Conservation (phyloP, 2,329 filamentous ascomycete genomes). For the Xylariaceae sp. region DNA sequence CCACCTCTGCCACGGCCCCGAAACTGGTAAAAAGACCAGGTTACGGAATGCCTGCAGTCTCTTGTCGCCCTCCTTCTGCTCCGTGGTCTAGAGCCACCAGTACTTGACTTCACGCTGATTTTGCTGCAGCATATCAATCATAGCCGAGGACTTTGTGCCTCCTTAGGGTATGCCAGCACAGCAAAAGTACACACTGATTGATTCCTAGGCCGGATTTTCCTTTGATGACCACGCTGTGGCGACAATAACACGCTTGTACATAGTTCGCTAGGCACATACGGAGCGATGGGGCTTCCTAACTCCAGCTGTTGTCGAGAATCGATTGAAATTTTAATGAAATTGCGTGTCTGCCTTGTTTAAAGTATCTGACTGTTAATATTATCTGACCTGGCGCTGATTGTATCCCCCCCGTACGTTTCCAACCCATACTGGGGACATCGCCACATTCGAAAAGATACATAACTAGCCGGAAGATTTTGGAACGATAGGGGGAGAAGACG, state of each 20-base stretch:
- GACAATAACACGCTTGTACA: constrained; percentile 9
- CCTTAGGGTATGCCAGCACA: constrained; percentile 21
- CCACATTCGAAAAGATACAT: no score
- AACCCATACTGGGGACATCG: no score
- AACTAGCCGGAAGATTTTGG: no score
- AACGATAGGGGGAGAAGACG: no score
- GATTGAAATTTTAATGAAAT: not conserved
- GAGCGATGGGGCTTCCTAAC: constrained; percentile 6
- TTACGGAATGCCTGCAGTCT: constrained; percentile 18
- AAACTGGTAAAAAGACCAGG: constrained; percentile 23
- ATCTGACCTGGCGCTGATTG: no score
- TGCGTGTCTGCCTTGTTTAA: no score
- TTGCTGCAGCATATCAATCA: constrained; percentile 22
- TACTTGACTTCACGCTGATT: constrained; percentile 29
- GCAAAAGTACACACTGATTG: constrained; percentile 13
- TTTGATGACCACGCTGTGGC: no score
- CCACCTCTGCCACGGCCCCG: constrained; percentile 4
- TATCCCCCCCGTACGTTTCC: no score
- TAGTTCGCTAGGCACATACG: constrained; percentile 10
- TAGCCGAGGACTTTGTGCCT: constrained; percentile 8
- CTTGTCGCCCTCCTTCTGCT: constrained; percentile 20
- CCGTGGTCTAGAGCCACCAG: constrained; percentile 18
- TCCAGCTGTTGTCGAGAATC: not conserved
- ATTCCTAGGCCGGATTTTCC: constrained; percentile 9
- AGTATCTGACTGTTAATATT: no score